phyloP scores from a whole-genome alignment of 2,329 filamentous ascomycete species.

The Talaromyces sp. region DNA sequence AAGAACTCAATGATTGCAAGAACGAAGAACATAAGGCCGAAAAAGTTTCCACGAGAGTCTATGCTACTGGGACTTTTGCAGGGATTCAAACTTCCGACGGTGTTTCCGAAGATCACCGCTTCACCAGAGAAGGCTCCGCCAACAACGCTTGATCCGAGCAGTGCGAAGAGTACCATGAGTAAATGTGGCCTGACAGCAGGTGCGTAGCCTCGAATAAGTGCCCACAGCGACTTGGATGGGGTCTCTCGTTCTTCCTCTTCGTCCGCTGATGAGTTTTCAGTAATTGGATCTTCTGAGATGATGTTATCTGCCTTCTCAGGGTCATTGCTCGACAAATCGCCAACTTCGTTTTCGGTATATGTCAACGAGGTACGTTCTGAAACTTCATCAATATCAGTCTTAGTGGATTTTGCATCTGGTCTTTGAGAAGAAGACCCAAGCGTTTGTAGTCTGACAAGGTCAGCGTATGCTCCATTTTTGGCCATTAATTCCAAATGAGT shows the following conservation, averaged over 20 bases:
- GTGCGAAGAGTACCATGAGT: constrained; percentile 46
- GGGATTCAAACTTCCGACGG: constrained; percentile 55
- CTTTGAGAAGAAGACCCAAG: constrained; percentile 2
- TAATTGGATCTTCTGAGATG: constrained; percentile 13
- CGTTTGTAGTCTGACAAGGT: constrained; percentile 50
- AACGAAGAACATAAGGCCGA: constrained; percentile 59
- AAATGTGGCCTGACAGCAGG: constrained; percentile 41
- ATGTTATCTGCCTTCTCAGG: neutral
- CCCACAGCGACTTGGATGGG: constrained; percentile 28
- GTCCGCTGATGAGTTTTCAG: constrained; percentile 20
- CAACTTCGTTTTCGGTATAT: neutral
- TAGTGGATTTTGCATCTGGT: neutral
- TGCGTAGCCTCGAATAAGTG: constrained; percentile 28
- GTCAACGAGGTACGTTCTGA: neutral
- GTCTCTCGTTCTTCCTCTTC: constrained; percentile 29
- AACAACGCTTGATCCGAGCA: constrained; percentile 52
- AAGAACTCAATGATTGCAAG: constrained; percentile 59
- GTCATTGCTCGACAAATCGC: neutral
- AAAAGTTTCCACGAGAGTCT: constrained; percentile 50
- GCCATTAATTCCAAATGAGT: constrained; percentile 77
- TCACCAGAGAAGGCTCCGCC: constrained; percentile 57
- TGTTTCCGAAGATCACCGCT: constrained; percentile 60
- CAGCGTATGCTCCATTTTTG: constrained; percentile 65
- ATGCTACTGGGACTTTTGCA: constrained; percentile 52
- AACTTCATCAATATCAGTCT: neutral